Base-by-base conservation (phyloP, 1,139 yeast genomes). In the Hansenula lynferdii region DNA sequence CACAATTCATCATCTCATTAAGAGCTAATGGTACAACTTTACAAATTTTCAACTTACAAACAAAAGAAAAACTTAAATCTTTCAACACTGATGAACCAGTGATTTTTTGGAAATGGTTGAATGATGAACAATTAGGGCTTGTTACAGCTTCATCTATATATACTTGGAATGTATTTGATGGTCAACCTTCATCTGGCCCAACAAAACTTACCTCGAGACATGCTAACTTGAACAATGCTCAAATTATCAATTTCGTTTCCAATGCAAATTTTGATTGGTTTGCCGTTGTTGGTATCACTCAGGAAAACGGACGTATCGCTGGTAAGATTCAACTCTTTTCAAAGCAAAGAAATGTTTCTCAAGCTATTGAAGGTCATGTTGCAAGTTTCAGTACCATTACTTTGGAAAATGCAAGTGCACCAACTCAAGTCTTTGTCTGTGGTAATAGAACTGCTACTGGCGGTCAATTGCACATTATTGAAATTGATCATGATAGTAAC, bases 331-430 rank as follows among this genome's bases (percentile, higher is more conserved):
- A 94, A 69, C 76, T 94, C 47, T 94, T 72, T 65, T 85, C 96
- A 43, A 84, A 81, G 60, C 79, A 82, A 41, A 81, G 97, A 63
- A 84, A 85, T 57, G 87, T 90, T 36, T 89, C 97, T 15, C 99
- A 94, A 68, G 94, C 96, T 22, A 87, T 94, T 54, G 97, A 94
- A 60, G 98, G 98, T 51, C 98, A 94, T 62, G 97, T 95, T 40
- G 92, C 96, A 43, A 80, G 81, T 37, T 94, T 94, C 65, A 90
- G 96, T 38, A 70, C 75, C 42, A 64, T 92, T 47, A 73, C 80
- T 48, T 70, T 90, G 51, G 82, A 78, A 40, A 92, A 90, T 37
- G 87, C 90, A 32, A 53, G 79, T 19, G 64, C 71, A 26, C 94
- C 90, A 42, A 85, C 96, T 36, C 89, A 87, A 63, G 80, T 92